Evolutionary conservation across 345 rosid species (phyloP), one percentile per base, ranked within the genome.

Genomic region (Euphorbia lathyris): DNA sequence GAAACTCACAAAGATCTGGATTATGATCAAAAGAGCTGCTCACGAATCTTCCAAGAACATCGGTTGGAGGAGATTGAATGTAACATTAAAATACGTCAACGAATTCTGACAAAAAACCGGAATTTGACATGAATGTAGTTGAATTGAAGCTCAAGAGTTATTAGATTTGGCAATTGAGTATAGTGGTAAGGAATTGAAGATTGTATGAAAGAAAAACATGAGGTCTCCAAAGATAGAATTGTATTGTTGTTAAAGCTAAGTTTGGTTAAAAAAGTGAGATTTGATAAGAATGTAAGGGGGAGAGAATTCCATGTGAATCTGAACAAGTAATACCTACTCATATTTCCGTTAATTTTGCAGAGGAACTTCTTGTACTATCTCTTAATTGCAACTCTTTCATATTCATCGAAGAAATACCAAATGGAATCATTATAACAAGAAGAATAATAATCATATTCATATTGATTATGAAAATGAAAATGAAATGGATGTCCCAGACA

Each of bases 221-320:
- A 60, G 75, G 78, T 70, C 68, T 22, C 88, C 88, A 0, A 22
- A 69, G 65, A 84, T 43, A 6, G 72, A n/a, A n/a, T n/a, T n/a
- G n/a, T n/a, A 48, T 83, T 87, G 78, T 76, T 83, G 17, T 76
- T 75, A 43, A 87, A 73, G 78, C 81, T 80, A 65, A 87, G 73
- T 14, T 57, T 74, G 10, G 67, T 73, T 79, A 87, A 53, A 62
- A 76, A 77, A 43, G 86, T 74, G 26, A 87, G 56, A 63, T 83
- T 83, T 0, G 61, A 73, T 5, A 78, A 55, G 59, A 83, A 78
- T 5, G 34, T 42, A 5, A 82, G 76, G 8, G 88, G 88, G 26
- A 87, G 83, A 61, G 85, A 72, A 52, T n/a, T n/a, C n/a, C n/a
- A n/a, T n/a, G n/a, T n/a, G n/a, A n/a, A n/a, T n/a, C n/a, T n/a